Conservation (phyloP, 75 land plant species). For the Sequoia sempervirens region DNA sequence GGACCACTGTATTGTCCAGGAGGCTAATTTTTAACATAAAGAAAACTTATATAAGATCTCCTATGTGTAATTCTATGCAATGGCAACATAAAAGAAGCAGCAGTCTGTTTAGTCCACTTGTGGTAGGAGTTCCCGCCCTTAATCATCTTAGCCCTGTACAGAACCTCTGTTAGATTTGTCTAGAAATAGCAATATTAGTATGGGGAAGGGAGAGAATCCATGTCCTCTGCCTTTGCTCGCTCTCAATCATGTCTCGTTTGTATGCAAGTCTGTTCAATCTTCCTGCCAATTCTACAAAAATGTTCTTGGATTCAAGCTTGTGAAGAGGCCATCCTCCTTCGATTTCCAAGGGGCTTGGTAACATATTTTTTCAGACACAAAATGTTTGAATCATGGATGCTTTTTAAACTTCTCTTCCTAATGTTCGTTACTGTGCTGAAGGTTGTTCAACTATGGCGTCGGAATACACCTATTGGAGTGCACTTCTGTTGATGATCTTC, state of each 20-base stretch:
- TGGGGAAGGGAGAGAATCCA: background rate
- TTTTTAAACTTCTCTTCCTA: background rate
- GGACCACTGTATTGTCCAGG: too few relatives aligned
- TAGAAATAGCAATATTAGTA: background rate
- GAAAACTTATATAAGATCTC: too few relatives aligned
- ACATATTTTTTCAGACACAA: background rate
- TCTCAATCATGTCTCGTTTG: conserved; percentile 29
- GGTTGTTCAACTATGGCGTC: conserved; percentile 34
- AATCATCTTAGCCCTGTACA: too few relatives aligned
- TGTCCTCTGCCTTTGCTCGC: conserved; percentile 18
- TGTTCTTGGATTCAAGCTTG: conserved; percentile 33
- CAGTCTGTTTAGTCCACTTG: too few relatives aligned
- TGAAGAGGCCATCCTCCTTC: conserved; percentile 44
- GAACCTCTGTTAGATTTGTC: too few relatives aligned
- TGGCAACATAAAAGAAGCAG: too few relatives aligned
- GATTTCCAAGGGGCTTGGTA: conserved; percentile 54
- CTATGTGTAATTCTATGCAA: too few relatives aligned
- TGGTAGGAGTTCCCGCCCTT: too few relatives aligned
- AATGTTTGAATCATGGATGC: background rate
- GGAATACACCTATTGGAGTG: conserved; percentile 26
- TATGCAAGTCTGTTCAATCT: conserved; percentile 16
- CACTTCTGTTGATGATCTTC: conserved; percentile 3
- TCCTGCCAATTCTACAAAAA: conserved; percentile 28
- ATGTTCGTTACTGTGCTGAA: background rate
- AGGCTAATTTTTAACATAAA: too few relatives aligned